A percentile compares a stretch with the other conserved stretches of the same genome.
phyloP scores from a whole-genome alignment of 306 rosid genomes.

The Cicer cuneatum region DNA sequence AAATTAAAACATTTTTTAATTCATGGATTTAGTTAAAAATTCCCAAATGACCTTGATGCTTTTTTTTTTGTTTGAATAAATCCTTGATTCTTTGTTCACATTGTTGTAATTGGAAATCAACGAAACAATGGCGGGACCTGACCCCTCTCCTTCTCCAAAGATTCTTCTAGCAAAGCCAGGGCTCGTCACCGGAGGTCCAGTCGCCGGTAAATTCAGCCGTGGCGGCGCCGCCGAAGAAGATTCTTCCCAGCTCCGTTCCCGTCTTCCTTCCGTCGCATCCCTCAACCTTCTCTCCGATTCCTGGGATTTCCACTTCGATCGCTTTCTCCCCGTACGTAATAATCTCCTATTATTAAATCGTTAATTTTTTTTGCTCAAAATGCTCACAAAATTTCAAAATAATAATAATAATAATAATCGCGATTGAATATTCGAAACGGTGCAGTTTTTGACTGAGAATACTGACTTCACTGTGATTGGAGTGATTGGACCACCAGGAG shows the following conservation, averaged over 20 bases:
- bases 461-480: slow-evolving; percentile 87
- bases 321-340: slow-evolving; percentile 78
- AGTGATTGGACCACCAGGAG: slow-evolving; percentile 86
- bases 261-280: slow-evolving; percentile 81
- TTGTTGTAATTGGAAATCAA: not conserved
- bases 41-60: no score
- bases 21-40: no score
- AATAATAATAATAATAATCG: no score
- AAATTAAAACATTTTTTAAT: no score
- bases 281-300: slow-evolving; percentile 92
- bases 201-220: slow-evolving; percentile 62
- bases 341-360: not conserved
- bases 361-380: not conserved
- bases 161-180: slow-evolving; percentile 86
- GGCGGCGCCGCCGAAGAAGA: slow-evolving; percentile 70
- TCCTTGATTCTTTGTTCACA: no score
- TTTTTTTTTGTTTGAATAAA: no score
- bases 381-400: not conserved
- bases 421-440: slow-evolving; percentile 26
- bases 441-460: slow-evolving; percentile 87
- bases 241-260: slow-evolving; percentile 66
- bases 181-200: slow-evolving; percentile 63
- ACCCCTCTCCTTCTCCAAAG: slow-evolving; percentile 68
- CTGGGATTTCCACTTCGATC: slow-evolving; percentile 90
- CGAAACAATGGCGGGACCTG: slow-evolving; percentile 51